Evolutionary conservation across 768 basidiomycete genomes (phyloP).

Genomic region (Cytidiella melzeri): DNA sequence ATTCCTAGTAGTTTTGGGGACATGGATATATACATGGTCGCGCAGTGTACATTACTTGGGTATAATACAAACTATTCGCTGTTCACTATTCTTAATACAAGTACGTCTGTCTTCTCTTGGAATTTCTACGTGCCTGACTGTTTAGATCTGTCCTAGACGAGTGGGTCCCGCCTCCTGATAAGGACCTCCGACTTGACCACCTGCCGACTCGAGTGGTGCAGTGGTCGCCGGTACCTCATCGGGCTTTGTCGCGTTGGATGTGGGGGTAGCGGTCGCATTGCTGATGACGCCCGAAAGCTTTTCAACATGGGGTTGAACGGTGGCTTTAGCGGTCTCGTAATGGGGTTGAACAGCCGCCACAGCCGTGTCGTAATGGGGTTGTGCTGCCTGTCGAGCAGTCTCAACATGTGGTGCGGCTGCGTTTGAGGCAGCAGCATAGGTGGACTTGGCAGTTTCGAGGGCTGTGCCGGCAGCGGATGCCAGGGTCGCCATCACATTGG

Average conservation of each 20-base stretch:
- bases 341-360: slow-evolving; percentile 15
- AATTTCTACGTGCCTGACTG: too few relatives aligned
- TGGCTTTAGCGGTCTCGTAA: slow-evolving; percentile 10
- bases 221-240: slow-evolving; percentile 29
- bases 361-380: slow-evolving; percentile 30
- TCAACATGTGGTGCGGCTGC: slow-evolving; percentile 35
- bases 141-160: slow-evolving; percentile 1
- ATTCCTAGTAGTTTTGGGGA: not conserved
- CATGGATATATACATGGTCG: not conserved
- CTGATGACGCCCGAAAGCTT: slow-evolving; percentile 10
- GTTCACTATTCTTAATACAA: not conserved
- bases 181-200: slow-evolving; percentile 27
- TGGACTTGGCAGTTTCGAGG: slow-evolving; percentile 27
- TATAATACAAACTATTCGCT: not conserved
- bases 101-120: not conserved
- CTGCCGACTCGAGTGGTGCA: slow-evolving; percentile 36
- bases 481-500: slow-evolving; percentile 24
- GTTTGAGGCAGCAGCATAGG: slow-evolving; percentile 25
- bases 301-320: slow-evolving; percentile 16
- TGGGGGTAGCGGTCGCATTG: not conserved
- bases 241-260: slow-evolving; percentile 9
- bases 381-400: slow-evolving; percentile 31
- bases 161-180: slow-evolving; percentile 14
- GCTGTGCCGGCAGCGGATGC: slow-evolving; percentile 30
- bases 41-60: too few relatives aligned